These are phyloP conservation scores for Phytopythium cucurbitacearum DNA, from an alignment of 352 stramenopile genomes.

Conservation along the genomic window DNA sequence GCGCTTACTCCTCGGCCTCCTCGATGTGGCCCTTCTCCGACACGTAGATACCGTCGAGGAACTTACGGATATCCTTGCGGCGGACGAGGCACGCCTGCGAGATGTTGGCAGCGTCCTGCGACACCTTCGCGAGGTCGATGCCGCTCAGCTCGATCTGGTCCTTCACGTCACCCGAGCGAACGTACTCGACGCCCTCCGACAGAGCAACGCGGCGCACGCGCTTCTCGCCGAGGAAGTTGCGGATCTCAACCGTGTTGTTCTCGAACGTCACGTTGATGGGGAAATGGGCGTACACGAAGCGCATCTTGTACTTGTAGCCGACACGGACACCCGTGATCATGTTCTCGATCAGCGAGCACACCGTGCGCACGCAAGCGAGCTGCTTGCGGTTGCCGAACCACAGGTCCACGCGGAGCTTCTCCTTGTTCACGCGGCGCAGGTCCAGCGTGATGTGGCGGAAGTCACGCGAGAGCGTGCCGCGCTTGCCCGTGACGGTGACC, in stretches of 20 bases:
- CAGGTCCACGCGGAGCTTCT: constrained; percentile 95
- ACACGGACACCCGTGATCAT: constrained; percentile 98
- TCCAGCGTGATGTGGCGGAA: constrained; percentile 98
- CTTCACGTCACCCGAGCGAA: constrained; percentile 96
- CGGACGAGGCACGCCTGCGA: constrained; percentile 81
- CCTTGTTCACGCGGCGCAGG: constrained; percentile 89
- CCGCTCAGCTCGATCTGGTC: constrained; percentile 98
- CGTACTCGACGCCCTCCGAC: constrained; percentile 92
- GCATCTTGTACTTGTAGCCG: constrained; percentile 99
- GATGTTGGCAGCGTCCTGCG: constrained; percentile 87
- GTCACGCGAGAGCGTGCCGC: constrained; percentile 92
- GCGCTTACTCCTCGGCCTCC: constrained; percentile 51
- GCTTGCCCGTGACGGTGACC: constrained; percentile 95
- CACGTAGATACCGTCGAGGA: constrained; percentile 99
- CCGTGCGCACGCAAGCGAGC: constrained; percentile 96
- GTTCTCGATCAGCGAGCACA: constrained; percentile 99
- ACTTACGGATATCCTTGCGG: constrained; percentile 98
- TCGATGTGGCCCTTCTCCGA: constrained; percentile 93
- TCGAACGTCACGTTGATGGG: constrained; percentile 99
- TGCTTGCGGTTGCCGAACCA: constrained; percentile 99
- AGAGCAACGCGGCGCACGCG: constrained; percentile 94
- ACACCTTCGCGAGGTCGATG: constrained; percentile 98
- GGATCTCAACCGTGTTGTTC: constrained; percentile 94
- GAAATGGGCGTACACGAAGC: constrained; percentile 99
- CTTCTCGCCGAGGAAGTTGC: constrained; percentile 99